Evolutionary conservation across 2,329 filamentous ascomycete genomes (phyloP), one percentile per base, ranked within the genome.

Genomic region (Aspergillus ochraceus): DNA sequence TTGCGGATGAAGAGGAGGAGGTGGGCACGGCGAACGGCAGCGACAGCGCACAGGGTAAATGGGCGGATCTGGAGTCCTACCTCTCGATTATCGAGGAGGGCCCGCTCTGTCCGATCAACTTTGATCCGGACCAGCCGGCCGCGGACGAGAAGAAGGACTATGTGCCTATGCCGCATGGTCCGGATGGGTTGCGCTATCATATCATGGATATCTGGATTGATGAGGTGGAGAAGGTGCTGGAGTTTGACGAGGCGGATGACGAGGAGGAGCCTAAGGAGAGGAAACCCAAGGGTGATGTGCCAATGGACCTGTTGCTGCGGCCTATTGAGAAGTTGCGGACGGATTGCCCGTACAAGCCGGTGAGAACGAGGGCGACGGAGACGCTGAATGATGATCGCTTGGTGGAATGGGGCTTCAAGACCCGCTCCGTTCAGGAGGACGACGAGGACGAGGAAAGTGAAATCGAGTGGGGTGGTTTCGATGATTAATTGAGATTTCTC

Each of bases 171-270:
- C 70, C 77, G 54, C 87, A 86, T 69, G 86, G 96, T 1, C 90
- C 94, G 0, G 90, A 95, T 67, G 95, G 95, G 0, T 73, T 99
- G 74, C 81, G 92, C 63, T 88, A 96, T 75, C 95, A 99, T 77
- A 85, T 93, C 14, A 76, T 96, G 64, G 95, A 99, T 79, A 84
- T 98, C 56, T 98, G 90, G 86, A 84, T 96, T 9, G 95, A 98
- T 74, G 93, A 97, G 82, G 76, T 93, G 68, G 90, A 93, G 76
- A 88, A 88, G 71, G 85, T 87, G 36, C 85, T 87, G 55, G 80
- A 84, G 12, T 76, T 77, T 39, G 77, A 76, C 10, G 76, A 78
- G 11, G 72, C 72, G 12, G 70, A 70, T 4, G 69, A 70, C 6
- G 70, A 68, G 11, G 70, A 75, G 54, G 63, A 70, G 3, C 51